Evolutionary conservation across 129 eudicot species (phyloP).

Genomic region (Gnaphalium uliginosum): DNA sequence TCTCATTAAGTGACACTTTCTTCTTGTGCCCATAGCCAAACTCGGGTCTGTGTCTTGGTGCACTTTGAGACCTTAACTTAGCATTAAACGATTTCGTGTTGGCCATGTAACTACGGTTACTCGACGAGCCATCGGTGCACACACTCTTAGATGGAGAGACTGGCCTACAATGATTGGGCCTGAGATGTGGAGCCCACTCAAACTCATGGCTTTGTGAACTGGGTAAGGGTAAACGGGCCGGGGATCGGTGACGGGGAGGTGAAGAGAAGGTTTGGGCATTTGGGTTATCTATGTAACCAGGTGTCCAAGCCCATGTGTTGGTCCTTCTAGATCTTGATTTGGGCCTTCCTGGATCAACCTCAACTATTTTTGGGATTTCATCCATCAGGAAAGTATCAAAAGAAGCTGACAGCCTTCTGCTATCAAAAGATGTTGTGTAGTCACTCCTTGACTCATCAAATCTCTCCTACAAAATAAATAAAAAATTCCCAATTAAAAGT

Average conservation of each 20-base stretch:
- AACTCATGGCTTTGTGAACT: slow-evolving; percentile 50
- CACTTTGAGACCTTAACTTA: slow-evolving; percentile 83
- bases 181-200: slow-evolving; percentile 57
- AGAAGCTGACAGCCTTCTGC: slow-evolving; percentile 71
- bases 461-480: slow-evolving; percentile 42
- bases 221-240: slow-evolving; percentile 49
- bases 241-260: slow-evolving; percentile 42
- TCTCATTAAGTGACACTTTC: slow-evolving; percentile 57
- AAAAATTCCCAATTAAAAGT: background rate
- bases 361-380: slow-evolving; percentile 79
- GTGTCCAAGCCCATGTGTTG: slow-evolving; percentile 47
- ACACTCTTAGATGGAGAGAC: slow-evolving; percentile 70
- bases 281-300: slow-evolving; percentile 33
- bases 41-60: slow-evolving; percentile 79
- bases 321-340: slow-evolving; percentile 65
- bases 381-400: slow-evolving; percentile 48
- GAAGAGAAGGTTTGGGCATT: slow-evolving; percentile 45
- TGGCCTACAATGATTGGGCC: slow-evolving; percentile 53
- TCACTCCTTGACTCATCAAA: slow-evolving; percentile 58
- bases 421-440: slow-evolving; percentile 44
- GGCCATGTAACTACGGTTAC: slow-evolving; percentile 72
- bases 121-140: slow-evolving; percentile 45
- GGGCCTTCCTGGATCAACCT: slow-evolving; percentile 77
- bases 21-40: slow-evolving; percentile 47
- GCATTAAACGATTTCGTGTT: slow-evolving; percentile 73